Percentiles rank a stretch among this genome's conserved stretches.
Evolutionary conservation across 139 green algal species (phyloP).

Genomic region (Mesostigma viride): DNA sequence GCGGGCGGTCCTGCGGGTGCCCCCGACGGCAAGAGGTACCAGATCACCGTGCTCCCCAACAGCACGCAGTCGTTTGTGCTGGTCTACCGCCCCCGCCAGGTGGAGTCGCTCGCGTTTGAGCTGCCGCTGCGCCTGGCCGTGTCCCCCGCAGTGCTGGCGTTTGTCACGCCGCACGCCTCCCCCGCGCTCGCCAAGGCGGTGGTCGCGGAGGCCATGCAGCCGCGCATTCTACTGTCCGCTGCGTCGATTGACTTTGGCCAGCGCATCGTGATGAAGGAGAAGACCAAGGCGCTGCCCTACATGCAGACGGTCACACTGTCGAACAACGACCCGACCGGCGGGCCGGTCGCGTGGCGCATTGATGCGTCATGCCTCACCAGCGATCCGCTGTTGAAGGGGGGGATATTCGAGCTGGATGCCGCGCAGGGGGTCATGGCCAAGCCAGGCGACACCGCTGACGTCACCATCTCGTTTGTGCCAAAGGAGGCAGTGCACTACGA

Average conservation of each 20-base stretch:
- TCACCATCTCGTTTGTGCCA: no score
- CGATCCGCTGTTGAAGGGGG: no score
- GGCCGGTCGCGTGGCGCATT: no score
- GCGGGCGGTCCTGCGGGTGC: no score
- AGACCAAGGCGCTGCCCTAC: slow-evolving; percentile 40
- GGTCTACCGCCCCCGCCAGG: slow-evolving; percentile 11
- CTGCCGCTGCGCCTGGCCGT: slow-evolving; percentile 2
- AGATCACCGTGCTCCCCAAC: slow-evolving; percentile 7
- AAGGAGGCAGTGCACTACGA: slow-evolving; percentile 2
- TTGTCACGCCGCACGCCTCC: neutral
- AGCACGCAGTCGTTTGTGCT: slow-evolving; percentile 8
- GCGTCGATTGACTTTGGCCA: slow-evolving; percentile 48
- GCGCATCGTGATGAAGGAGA: slow-evolving; percentile 43
- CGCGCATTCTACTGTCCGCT: slow-evolving; percentile 42
- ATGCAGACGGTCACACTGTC: slow-evolving; percentile 26
- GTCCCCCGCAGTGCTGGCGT: no score
- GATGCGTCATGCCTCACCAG: no score
- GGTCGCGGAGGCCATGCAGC: slow-evolving; percentile 24
- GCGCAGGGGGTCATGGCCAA: no score
- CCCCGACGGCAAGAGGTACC: slow-evolving; percentile 8
- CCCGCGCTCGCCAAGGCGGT: slow-evolving; percentile 8
- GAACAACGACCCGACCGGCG: slow-evolving; percentile 36
- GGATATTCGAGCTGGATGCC: no score
- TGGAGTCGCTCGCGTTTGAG: slow-evolving; percentile 10
- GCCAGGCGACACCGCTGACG: no score